A percentile compares a stretch with the other conserved stretches of the same genome.
Evolutionary conservation across 768 basidiomycete species (phyloP).

Genomic region (Cystofilobasidium capitatum): DNA sequence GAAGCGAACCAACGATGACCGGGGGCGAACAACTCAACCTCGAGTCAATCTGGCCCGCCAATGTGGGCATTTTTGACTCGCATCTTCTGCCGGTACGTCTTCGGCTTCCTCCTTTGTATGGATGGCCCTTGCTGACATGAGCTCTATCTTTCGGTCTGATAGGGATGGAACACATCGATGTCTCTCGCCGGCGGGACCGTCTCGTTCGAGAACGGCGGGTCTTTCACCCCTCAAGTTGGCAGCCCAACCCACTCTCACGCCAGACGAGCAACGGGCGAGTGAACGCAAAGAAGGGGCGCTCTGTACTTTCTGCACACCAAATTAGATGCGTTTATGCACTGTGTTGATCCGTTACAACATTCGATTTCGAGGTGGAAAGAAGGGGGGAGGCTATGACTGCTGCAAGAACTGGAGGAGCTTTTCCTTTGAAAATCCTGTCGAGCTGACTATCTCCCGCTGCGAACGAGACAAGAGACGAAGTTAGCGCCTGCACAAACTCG

Average conservation of each 20-base stretch:
- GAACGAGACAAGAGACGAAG: not conserved
- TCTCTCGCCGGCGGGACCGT: not conserved
- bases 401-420: slow-evolving; percentile 6
- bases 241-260: not conserved
- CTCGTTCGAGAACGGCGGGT: not conserved
- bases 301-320: no score
- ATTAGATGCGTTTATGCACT: no score
- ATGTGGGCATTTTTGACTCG: slow-evolving; percentile 4
- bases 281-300: no score
- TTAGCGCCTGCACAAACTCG: not conserved
- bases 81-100: slow-evolving; percentile 1
- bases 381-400: not conserved
- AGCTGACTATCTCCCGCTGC: slow-evolving; percentile 10
- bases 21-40: not conserved
- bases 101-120: not conserved
- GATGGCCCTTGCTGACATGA: not conserved
- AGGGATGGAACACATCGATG: not conserved
- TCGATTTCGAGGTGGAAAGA: not conserved
- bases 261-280: not conserved
- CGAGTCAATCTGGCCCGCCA: slow-evolving; percentile 1
- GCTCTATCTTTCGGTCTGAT: not conserved
- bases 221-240: not conserved
- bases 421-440: slow-evolving; percentile 11
- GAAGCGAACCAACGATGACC: not conserved
- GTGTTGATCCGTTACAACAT: no score